These are phyloP conservation scores for Botrytis porri DNA, from an alignment of 2,329 filamentous ascomycete species.

Conservation along the genomic window DNA sequence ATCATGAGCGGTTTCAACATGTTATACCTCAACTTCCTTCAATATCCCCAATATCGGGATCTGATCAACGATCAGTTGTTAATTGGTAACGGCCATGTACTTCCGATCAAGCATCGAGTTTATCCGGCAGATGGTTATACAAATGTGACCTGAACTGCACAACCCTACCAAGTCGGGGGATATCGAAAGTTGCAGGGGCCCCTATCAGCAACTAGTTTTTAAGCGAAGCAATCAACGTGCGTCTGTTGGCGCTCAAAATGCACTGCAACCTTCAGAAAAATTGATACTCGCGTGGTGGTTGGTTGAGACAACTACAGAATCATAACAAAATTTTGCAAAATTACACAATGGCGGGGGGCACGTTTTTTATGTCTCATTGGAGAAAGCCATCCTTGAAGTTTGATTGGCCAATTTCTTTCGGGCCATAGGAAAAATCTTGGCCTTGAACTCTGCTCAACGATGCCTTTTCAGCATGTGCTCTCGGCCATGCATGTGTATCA, in stretches of 20 bases:
- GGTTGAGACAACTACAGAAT: neutral
- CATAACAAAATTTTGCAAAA: slow-evolving; percentile 5
- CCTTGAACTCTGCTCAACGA: slow-evolving; percentile 8
- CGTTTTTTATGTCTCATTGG: slow-evolving; percentile 15
- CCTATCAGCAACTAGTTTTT: slow-evolving; percentile 1
- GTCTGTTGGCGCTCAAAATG: slow-evolving; percentile 14
- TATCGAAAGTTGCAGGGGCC: slow-evolving; percentile 8
- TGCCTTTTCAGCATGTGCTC: neutral
- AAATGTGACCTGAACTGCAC: neutral
- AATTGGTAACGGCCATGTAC: neutral
- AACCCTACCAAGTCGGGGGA: neutral
- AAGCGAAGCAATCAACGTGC: slow-evolving; percentile 21
- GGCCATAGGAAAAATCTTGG: slow-evolving; percentile 14
- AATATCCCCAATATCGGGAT: slow-evolving; percentile 14
- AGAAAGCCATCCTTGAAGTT: slow-evolving; percentile 1
- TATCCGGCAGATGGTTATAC: slow-evolving; percentile 13
- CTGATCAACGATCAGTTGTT: neutral
- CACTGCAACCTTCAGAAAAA: slow-evolving; percentile 12
- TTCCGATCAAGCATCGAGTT: neutral
- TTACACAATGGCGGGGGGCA: slow-evolving; percentile 14
- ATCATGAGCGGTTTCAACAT: slow-evolving; percentile 12
- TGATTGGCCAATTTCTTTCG: slow-evolving; percentile 18
- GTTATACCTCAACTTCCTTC: neutral
- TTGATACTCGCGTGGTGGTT: slow-evolving; percentile 5
- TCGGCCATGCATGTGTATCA: slow-evolving; percentile 14